Conservation (phyloP, 352 stramenopile species). For the Phytophthora fragariae region DNA sequence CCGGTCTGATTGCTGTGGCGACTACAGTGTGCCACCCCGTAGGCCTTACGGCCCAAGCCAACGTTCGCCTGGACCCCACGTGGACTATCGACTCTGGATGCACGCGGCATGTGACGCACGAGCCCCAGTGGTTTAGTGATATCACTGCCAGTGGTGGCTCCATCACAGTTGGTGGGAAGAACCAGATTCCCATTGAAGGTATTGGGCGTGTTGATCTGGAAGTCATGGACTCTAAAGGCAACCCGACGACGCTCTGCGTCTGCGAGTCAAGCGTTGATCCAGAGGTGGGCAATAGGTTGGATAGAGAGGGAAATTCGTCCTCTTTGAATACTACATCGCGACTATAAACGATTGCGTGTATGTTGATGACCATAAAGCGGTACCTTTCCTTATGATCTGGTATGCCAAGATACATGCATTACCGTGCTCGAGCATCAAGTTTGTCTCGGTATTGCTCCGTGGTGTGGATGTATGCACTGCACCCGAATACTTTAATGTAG, state of each 20-base stretch:
- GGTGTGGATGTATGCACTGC: slow-evolving; percentile 7
- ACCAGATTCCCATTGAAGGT: too few species aligned
- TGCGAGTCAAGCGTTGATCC: too few species aligned
- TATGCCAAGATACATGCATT: too few species aligned
- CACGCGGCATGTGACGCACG: slow-evolving; percentile 20
- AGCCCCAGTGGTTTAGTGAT: slow-evolving; percentile 17
- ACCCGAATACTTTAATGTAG: slow-evolving; percentile 14
- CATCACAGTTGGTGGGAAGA: slow-evolving; percentile 20
- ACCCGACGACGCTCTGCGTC: background rate
- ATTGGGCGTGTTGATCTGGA: slow-evolving; percentile 13
- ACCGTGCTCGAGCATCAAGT: background rate
- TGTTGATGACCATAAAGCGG: too few species aligned
- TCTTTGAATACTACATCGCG: too few species aligned
- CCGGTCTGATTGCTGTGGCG: slow-evolving; percentile 4
- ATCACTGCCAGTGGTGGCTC: slow-evolving; percentile 9
- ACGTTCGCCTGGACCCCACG: background rate
- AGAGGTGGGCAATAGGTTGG: too few species aligned
- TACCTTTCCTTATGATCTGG: too few species aligned
- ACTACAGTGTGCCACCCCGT: background rate
- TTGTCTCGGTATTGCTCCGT: slow-evolving; percentile 12
- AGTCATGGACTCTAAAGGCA: slow-evolving; percentile 32
- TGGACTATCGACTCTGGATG: slow-evolving; percentile 27
- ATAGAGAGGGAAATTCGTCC: too few species aligned
- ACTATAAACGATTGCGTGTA: too few species aligned
- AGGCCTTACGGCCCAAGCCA: slow-evolving; percentile 3